Evolutionary conservation across 352 stramenopile genomes (phyloP), one percentile per base, ranked within the genome.

Genomic region (Pythium diclinum): DNA sequence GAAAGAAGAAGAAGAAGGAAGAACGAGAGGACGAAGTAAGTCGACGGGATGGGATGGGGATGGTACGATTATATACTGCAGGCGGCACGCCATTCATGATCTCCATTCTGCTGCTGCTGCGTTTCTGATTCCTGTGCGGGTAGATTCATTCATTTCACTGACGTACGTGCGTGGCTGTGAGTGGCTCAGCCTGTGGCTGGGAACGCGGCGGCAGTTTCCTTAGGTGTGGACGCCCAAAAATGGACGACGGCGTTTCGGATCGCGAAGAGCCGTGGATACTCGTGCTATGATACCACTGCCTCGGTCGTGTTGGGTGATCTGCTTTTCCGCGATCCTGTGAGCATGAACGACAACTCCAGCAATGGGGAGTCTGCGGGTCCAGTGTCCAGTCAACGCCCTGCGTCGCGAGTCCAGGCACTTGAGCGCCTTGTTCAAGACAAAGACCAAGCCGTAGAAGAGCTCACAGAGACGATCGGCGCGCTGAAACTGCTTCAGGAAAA

Each of bases 401-500:
- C 57, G 46, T 32, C 34, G 17, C 25, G 55, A 9, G 14, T 51
- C 6, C 30, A 23, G 21, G 21, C 23, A 3, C 25, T 64, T 10
- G 63, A 69, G 48, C 28, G 47, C 19, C 42, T 44, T 5, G 2
- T 69, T 3, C 21, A 14, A 5, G 48, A 64, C 25, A 69, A 69
- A 23, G 32, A 64, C 25, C 63, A 40, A 25, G 56, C 44, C 3
- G 52, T 64, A 17, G 63, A 69, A n/a, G 63, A 70, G 16, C 64
- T 65, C 17, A 65, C 59, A 34, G 64, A 70, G 40, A 65, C 64
- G 1, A 38, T 49, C 16, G 42, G 32, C 7, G 65, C 59, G 6
- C 63, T 72, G 14, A 91, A 91, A 68, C 66, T 89, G 11, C 66
- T 79, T 0, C 60, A 74, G 16, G 82, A 91, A 59, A 80, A 85